Conservation (phyloP, 495 filamentous ascomycete genomes). For the Baudoinia panamericana region DNA sequence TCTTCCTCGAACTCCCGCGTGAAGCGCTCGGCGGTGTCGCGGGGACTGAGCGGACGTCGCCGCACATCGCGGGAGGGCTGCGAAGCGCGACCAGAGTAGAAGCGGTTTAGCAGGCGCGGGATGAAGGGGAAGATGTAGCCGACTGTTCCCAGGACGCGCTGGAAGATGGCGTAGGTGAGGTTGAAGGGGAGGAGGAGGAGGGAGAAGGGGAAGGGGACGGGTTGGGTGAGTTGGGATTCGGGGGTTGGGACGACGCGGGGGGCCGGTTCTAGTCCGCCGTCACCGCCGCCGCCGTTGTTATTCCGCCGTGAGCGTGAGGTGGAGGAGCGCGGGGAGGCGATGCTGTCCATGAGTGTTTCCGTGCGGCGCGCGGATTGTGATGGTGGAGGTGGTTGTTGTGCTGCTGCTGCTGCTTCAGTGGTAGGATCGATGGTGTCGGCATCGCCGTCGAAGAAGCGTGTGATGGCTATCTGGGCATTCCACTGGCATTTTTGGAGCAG, state of each 20-base stretch:
- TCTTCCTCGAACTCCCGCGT: constrained; percentile 89
- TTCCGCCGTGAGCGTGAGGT: constrained; percentile 22
- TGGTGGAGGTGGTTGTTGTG: constrained; percentile 46
- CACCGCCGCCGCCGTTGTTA: no score
- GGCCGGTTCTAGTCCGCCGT: constrained; percentile 42
- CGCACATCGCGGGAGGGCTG: constrained; percentile 43
- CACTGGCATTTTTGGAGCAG: constrained; percentile 77
- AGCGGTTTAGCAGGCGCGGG: constrained; percentile 48
- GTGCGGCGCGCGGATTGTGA: constrained; percentile 43
- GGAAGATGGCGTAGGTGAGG: constrained; percentile 55
- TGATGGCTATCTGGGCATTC: constrained; percentile 93
- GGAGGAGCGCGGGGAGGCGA: constrained; percentile 24
- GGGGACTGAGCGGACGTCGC: constrained; percentile 59
- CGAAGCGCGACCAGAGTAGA: constrained; percentile 23
- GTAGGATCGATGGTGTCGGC: constrained; percentile 60
- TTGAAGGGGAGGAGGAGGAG: constrained; percentile 74
- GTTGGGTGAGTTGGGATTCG: constrained; percentile 46
- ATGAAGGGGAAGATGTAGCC: constrained; percentile 69
- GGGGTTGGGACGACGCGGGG: constrained; percentile 70
- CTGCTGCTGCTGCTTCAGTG: constrained; percentile 48
- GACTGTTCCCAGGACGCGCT: constrained; percentile 49
- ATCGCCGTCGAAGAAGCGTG: constrained; percentile 96
- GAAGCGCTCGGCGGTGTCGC: constrained; percentile 79
- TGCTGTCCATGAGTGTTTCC: constrained; percentile 57
- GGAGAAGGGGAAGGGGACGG: constrained; percentile 59